phyloP scores from a whole-genome alignment of 768 basidiomycete genomes.

The Mycena polygramma region DNA sequence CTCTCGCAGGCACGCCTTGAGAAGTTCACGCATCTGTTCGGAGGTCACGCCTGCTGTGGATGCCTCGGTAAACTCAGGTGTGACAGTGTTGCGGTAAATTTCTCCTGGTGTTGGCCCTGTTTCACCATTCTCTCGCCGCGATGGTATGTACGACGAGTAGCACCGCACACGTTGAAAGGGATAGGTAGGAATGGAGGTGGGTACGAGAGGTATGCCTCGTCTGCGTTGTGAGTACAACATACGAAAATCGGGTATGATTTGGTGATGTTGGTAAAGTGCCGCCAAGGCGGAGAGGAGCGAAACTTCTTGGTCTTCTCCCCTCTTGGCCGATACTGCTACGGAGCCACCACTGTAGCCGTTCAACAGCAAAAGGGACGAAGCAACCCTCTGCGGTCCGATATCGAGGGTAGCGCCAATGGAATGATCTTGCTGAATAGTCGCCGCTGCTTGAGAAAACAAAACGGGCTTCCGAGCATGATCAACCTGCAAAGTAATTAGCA shows the following conservation, averaged over 20 bases:
- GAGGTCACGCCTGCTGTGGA: background rate
- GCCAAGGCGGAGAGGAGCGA: slow-evolving; percentile 25
- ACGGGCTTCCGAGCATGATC: slow-evolving; percentile 30
- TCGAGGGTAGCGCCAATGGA: slow-evolving; percentile 18
- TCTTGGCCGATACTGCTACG: slow-evolving; percentile 15
- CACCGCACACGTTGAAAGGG: slow-evolving; percentile 32
- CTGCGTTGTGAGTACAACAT: slow-evolving; percentile 19
- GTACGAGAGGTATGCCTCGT: background rate
- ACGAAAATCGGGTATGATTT: slow-evolving; percentile 16
- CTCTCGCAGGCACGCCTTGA: background rate
- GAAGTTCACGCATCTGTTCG: background rate
- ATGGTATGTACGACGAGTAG: slow-evolving; percentile 29
- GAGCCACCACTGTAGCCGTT: slow-evolving; percentile 17
- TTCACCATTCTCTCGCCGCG: background rate
- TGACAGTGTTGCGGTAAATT: background rate
- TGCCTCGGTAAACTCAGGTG: background rate
- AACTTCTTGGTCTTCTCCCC: slow-evolving; percentile 20
- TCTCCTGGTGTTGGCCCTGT: background rate
- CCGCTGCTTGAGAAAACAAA: slow-evolving; percentile 23
- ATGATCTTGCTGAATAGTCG: background rate
- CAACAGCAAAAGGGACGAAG: slow-evolving; percentile 23
- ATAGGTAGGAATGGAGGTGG: slow-evolving; percentile 26
- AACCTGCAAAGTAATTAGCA: no score
- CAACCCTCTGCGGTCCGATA: slow-evolving; percentile 31
- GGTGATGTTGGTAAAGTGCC: slow-evolving; percentile 12